A percentile compares a stretch with the other conserved stretches of the same genome.
Conservation (phyloP, 2,329 filamentous ascomycete genomes). For the Epichloe baconii region DNA sequence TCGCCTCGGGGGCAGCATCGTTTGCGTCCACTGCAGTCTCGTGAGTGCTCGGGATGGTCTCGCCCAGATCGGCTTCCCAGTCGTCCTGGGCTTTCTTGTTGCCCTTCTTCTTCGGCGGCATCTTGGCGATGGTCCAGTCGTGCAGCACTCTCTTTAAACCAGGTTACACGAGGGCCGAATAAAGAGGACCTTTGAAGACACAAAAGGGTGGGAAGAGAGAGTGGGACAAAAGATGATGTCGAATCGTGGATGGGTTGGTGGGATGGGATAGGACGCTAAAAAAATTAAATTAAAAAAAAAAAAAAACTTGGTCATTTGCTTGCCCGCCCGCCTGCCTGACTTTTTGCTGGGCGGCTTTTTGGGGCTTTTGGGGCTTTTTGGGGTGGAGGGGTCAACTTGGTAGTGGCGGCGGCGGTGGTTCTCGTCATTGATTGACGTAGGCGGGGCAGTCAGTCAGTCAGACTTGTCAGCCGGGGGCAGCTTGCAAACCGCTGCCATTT, state of each 20-base stretch:
- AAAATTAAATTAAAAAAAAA: not conserved
- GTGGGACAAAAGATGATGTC: not conserved
- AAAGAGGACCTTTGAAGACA: not conserved
- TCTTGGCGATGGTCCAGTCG: constrained; percentile 29
- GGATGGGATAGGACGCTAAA: not conserved
- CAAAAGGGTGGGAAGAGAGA: not conserved
- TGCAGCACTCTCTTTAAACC: not conserved
- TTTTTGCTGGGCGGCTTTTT: too few species aligned
- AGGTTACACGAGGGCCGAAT: not conserved
- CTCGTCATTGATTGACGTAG: too few species aligned
- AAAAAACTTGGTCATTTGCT: not conserved
- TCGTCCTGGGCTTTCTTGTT: constrained; percentile 76
- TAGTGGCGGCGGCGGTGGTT: too few species aligned
- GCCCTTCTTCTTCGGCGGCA: constrained; percentile 90
- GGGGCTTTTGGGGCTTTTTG: too few species aligned
- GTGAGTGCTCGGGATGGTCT: constrained; percentile 49
- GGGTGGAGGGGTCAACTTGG: too few species aligned
- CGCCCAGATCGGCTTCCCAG: constrained; percentile 89
- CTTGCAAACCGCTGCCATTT: too few species aligned
- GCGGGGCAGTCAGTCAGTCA: too few species aligned
- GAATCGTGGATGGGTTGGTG: not conserved
- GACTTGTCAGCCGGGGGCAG: too few species aligned
- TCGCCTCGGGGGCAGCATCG: constrained; percentile 30
- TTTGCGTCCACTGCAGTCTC: constrained; percentile 33
- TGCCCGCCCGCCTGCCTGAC: not conserved